Evolutionary conservation across 805 yeast genomes (phyloP).

Genomic region (Hanseniaspora singularis): DNA sequence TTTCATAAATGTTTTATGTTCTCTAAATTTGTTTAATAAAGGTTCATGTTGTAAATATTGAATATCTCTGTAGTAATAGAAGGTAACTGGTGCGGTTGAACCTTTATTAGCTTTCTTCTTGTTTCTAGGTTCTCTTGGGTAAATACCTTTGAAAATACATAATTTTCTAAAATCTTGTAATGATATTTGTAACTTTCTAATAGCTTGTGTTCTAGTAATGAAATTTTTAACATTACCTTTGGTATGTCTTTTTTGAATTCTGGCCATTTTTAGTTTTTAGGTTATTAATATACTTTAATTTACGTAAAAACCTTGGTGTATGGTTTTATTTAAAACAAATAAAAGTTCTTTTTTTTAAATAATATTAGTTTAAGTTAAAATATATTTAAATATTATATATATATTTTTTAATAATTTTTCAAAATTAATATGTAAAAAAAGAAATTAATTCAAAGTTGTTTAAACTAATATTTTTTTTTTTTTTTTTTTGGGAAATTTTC

Average conservation of each 20-base stretch:
- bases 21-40: conserved; percentile 78
- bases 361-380: too few relatives aligned
- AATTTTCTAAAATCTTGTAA: conserved; percentile 92
- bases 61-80: conserved; percentile 86
- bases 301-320: not conserved
- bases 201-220: conserved; percentile 89
- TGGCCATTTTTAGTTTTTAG: conserved; percentile 27
- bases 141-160: conserved; percentile 95
- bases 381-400: too few relatives aligned
- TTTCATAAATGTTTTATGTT: conserved; percentile 86
- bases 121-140: conserved; percentile 91
- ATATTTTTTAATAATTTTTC: too few relatives aligned
- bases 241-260: conserved; percentile 71
- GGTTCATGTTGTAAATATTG: conserved; percentile 94
- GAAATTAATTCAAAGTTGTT: too few relatives aligned
- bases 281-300: not conserved
- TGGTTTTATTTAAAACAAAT: not conserved
- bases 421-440: too few relatives aligned
- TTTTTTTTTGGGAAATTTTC: too few relatives aligned
- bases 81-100: conserved; percentile 90
- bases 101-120: conserved; percentile 96
- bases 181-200: conserved; percentile 79
- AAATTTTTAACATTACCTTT: conserved; percentile 85
- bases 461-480: too few relatives aligned
- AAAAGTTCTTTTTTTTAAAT: too few relatives aligned